Evolutionary conservation across 2,329 filamentous ascomycete species (phyloP).

Genomic region (Pseudogymnoascus destructans): DNA sequence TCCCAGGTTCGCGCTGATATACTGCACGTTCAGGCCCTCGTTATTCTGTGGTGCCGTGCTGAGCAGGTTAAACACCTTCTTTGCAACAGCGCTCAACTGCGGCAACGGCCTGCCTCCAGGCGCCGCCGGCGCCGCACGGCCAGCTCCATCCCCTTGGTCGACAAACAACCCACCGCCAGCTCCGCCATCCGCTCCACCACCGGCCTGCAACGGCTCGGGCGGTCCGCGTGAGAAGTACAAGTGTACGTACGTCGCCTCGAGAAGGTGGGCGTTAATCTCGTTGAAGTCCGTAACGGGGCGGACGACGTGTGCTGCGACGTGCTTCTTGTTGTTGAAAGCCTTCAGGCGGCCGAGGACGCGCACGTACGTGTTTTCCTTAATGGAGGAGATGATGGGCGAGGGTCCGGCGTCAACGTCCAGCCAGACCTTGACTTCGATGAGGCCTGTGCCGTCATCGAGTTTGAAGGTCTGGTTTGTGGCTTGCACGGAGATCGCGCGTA

Average conservation of each 20-base stretch:
- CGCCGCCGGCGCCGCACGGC: slow-evolving; percentile 21
- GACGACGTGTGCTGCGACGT: slow-evolving; percentile 69
- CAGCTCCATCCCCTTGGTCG: slow-evolving; percentile 25
- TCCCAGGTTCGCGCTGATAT: slow-evolving; percentile 53
- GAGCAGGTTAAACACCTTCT: slow-evolving; percentile 60
- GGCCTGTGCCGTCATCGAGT: slow-evolving; percentile 87
- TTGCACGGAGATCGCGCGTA: slow-evolving; percentile 75
- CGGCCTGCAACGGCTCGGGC: slow-evolving; percentile 26
- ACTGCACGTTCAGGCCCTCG: slow-evolving; percentile 72
- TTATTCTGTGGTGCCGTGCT: slow-evolving; percentile 55
- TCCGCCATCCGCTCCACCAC: slow-evolving; percentile 25
- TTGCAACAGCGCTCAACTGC: slow-evolving; percentile 40
- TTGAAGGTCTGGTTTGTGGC: slow-evolving; percentile 85
- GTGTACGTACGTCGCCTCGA: slow-evolving; percentile 83
- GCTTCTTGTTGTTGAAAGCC: slow-evolving; percentile 69
- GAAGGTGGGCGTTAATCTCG: slow-evolving; percentile 82
- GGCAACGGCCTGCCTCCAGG: slow-evolving; percentile 27
- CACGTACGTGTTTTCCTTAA: slow-evolving; percentile 65
- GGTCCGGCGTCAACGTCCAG: slow-evolving; percentile 36
- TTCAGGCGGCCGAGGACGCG: slow-evolving; percentile 78
- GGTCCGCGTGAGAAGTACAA: slow-evolving; percentile 67
- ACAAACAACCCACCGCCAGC: slow-evolving; percentile 27
- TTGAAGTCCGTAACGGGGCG: slow-evolving; percentile 74
- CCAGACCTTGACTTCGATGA: slow-evolving; percentile 85
- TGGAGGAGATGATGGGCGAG: slow-evolving; percentile 34